Conservation (phyloP, 805 yeast genomes). For the Pichia sporocuriosa region DNA sequence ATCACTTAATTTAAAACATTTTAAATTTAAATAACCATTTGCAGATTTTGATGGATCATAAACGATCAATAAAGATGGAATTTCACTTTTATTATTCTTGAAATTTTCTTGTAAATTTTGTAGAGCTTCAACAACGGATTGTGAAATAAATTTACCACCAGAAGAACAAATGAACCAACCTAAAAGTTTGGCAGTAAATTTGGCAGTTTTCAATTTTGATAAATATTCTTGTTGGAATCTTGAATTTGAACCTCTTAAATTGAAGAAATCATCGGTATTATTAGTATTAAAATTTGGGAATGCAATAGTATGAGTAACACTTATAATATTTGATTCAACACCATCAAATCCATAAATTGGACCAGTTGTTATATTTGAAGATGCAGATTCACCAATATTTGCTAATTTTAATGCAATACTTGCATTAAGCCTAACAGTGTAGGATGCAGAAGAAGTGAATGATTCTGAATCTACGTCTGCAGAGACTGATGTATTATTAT, state of each 20-base stretch:
- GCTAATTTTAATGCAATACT: slow-evolving; percentile 53
- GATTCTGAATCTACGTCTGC: not conserved
- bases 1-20: slow-evolving; percentile 62
- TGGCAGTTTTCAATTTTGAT: slow-evolving; percentile 52
- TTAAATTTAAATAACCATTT: slow-evolving; percentile 55
- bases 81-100: slow-evolving; percentile 21
- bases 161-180: slow-evolving; percentile 78
- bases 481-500: not conserved
- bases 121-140: slow-evolving; percentile 61
- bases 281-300: slow-evolving; percentile 13
- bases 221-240: slow-evolving; percentile 65
- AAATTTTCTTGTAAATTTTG: slow-evolving; percentile 46
- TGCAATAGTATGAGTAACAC: slow-evolving; percentile 39
- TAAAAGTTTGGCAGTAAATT: slow-evolving; percentile 60
- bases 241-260: slow-evolving; percentile 49
- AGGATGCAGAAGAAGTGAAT: slow-evolving; percentile 1
- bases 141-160: slow-evolving; percentile 63
- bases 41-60: slow-evolving; percentile 67
- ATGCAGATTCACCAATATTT: slow-evolving; percentile 59
- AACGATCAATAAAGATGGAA: slow-evolving; percentile 45
- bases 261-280: slow-evolving; percentile 45
- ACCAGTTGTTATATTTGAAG: slow-evolving; percentile 60
- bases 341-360: slow-evolving; percentile 70
- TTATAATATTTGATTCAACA: slow-evolving; percentile 33
- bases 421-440: slow-evolving; percentile 40